Conservation (phyloP, 768 basidiomycete genomes). For the Hortiboletus flavorubellus region DNA sequence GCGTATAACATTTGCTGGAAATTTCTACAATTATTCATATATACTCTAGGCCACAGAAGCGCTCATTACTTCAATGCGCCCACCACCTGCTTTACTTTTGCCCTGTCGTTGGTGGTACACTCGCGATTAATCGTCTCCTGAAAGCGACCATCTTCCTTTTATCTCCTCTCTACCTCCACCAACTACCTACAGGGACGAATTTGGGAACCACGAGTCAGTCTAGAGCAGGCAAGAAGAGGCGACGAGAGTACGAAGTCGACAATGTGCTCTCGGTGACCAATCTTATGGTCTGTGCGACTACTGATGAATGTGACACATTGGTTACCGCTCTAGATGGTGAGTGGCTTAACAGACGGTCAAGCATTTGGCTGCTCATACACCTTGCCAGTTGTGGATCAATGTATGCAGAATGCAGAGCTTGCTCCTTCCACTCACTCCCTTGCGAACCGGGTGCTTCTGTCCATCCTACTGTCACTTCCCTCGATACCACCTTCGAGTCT, state of each 20-base stretch:
- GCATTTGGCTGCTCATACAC: constrained; percentile 2
- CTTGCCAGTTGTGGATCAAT: constrained; percentile 44
- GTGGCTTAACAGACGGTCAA: constrained; percentile 8
- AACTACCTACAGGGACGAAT: constrained; percentile 29
- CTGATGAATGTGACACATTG: constrained; percentile 50
- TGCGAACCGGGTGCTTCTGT: constrained; percentile 53
- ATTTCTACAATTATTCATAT: constrained; percentile 6
- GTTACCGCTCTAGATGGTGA: constrained; percentile 59
- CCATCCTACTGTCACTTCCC: constrained; percentile 54
- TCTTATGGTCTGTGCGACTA: constrained; percentile 46
- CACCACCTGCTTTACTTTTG: constrained; percentile 41
- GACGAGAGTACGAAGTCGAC: constrained; percentile 70
- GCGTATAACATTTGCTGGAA: constrained; percentile 18
- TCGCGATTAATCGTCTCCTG: constrained; percentile 51
- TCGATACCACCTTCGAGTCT: constrained; percentile 52
- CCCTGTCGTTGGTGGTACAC: constrained; percentile 44
- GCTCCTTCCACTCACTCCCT: constrained; percentile 55
- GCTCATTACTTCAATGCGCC: constrained; percentile 45
- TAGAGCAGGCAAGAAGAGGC: constrained; percentile 66
- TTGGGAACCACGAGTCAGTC: constrained; percentile 26
- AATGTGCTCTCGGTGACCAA: constrained; percentile 57
- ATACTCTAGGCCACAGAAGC: constrained; percentile 33
- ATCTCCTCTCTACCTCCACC: constrained; percentile 43
- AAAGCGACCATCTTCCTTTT: constrained; percentile 51
- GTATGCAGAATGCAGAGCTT: constrained; percentile 51